Evolutionary conservation across 805 yeast genomes (phyloP), one percentile per base, ranked within the genome.

Genomic region (Starmerella bombi): DNA sequence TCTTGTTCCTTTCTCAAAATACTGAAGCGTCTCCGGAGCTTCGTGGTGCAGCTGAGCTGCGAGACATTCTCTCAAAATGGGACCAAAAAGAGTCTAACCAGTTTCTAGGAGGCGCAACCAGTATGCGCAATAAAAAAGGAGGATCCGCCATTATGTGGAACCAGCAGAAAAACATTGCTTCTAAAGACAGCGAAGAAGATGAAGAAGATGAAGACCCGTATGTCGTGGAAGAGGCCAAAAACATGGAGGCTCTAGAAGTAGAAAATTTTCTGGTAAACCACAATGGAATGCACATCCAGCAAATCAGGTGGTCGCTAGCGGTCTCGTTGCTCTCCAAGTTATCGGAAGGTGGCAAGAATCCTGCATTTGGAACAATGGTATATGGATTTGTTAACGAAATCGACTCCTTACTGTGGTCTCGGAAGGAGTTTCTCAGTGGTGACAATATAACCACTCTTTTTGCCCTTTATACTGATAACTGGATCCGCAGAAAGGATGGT

Each of bases 381-480:
- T 38, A 25, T 27, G 8, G 5, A 8, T 40, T 32, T 18, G 34
- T 48, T 21, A 43, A 37, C 20, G 45, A 32, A 5, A 32, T 43
- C 5, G 51, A 48, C 9, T 2, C 27, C 4, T 10, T 41, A 9
- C 37, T 48, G 7, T 48, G 37, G 37, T n/a, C 37, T 1, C 37
- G 49, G 7, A 44, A 45, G 3, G 17, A 20, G 3, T 40, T 48
- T n/a, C 21, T 46, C 2, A 8, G 15, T 1, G 14, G 25, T 5
- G 38, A 19, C 2, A 20, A 36, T 16, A 3, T 34, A 3, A 33
- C 38, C 1, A 44, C 45, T 1, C 5, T 49, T 6, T 48, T 38
- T 27, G 49, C 39, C 2, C 37, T 49, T 5, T 44, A 37, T 15
- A 43, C 52, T 1, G 46, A 49, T 28, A 21, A 9, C 16, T 47